Evolutionary conservation across 2,329 filamentous ascomycete species (phyloP).

Genomic region (Trichoderma harzianum): DNA sequence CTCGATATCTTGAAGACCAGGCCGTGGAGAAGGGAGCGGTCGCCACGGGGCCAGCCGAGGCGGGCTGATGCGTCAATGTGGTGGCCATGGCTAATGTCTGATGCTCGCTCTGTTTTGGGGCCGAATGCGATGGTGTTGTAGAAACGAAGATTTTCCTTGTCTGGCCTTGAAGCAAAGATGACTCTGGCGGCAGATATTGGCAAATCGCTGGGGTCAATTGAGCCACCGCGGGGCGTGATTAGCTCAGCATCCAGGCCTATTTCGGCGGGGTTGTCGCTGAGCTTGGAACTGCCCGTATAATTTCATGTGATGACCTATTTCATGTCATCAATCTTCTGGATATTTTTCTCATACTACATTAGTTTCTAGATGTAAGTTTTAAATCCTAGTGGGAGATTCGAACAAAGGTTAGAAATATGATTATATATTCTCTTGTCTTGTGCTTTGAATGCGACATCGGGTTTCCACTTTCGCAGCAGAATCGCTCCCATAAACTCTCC

Average conservation of each 20-base stretch:
- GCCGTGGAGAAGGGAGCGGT: constrained; percentile 47
- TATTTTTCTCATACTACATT: not conserved
- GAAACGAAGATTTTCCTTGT: not conserved
- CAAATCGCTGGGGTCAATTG: constrained; percentile 1
- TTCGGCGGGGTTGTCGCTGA: not conserved
- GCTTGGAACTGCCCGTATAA: not conserved
- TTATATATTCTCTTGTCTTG: not conserved
- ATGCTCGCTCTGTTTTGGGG: not conserved
- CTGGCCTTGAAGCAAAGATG: not conserved
- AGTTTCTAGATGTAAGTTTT: not conserved
- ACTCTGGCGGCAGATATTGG: not conserved
- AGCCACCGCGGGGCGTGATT: constrained; percentile 8
- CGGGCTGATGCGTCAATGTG: constrained; percentile 15
- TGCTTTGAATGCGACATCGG: not conserved
- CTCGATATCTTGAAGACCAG: constrained; percentile 60
- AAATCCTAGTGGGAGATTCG: not conserved
- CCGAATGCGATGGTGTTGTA: not conserved
- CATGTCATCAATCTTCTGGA: not conserved
- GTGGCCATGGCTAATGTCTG: constrained; percentile 2
- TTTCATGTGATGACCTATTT: not conserved
- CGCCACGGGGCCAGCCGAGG: not conserved
- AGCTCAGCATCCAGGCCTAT: constrained; percentile 1
- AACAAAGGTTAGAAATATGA: not conserved
- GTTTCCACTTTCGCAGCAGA: too few species aligned
- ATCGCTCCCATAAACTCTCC: not conserved